Evolutionary conservation across 75 land plant genomes (phyloP).

Genomic region (Azolla pinnata): DNA sequence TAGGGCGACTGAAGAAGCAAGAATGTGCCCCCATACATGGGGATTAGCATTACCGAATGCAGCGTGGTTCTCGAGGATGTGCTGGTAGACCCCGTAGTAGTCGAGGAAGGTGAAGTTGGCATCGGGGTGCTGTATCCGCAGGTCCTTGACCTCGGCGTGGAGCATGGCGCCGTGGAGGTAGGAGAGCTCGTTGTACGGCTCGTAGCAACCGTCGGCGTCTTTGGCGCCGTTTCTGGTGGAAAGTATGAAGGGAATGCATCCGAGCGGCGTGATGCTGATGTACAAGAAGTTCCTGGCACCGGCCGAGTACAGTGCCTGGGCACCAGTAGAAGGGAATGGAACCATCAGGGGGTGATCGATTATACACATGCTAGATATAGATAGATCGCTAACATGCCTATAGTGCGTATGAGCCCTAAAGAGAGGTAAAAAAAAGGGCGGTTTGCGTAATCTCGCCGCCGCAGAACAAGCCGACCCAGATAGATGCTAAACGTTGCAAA

Average conservation of each 20-base stretch:
- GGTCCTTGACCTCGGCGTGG: neutral
- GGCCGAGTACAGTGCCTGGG: neutral
- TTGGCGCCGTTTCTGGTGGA: neutral
- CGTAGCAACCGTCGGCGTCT: neutral
- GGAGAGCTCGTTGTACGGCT: neutral
- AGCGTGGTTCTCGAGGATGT: neutral
- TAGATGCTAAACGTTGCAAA: too few species aligned
- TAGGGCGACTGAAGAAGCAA: too few species aligned
- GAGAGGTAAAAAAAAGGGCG: too few species aligned
- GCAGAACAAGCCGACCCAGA: too few species aligned
- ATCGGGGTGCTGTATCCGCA: neutral
- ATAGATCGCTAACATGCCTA: too few species aligned
- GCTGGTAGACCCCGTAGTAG: neutral
- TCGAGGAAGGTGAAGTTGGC: neutral
- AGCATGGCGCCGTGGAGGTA: neutral
- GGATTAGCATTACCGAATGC: too few species aligned
- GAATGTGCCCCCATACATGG: too few species aligned
- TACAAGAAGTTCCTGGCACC: neutral
- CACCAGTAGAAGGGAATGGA: too few species aligned
- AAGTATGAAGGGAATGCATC: neutral
- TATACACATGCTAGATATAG: too few species aligned
- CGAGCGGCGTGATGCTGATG: neutral
- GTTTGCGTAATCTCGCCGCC: too few species aligned
- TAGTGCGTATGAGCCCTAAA: too few species aligned
- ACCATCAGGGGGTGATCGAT: too few species aligned